A percentile compares a stretch with the other conserved stretches of the same genome.
Conservation (phyloP, 768 basidiomycete species). For the Cystobasidium tubakii region DNA sequence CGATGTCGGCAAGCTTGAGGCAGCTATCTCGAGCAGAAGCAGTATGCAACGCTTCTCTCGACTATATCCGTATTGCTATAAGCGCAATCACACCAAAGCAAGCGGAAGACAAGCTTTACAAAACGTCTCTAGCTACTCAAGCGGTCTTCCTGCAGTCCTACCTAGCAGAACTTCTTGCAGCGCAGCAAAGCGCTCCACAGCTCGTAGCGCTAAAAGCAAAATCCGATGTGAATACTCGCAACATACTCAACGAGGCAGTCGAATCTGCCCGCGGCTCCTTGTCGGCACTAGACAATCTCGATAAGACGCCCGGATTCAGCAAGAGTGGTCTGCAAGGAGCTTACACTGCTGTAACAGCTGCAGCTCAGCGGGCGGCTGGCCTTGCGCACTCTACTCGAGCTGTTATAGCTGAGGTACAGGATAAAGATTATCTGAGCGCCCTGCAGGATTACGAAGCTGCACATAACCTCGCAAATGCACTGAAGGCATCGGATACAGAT, state of each 20-base stretch:
- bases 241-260: neutral
- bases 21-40: neutral
- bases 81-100: neutral
- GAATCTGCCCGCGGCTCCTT: neutral
- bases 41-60: neutral
- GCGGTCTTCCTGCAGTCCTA: neutral
- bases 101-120: neutral
- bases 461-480: neutral
- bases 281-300: neutral
- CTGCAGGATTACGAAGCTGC: slow-evolving; percentile 3
- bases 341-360: neutral
- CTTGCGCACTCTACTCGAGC: neutral
- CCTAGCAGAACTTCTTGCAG: neutral
- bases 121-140: neutral
- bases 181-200: neutral
- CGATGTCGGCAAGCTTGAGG: neutral
- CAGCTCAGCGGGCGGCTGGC: neutral
- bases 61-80: neutral
- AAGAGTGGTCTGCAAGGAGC: neutral
- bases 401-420: neutral
- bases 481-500: neutral
- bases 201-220: neutral
- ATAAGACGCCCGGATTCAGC: neutral
- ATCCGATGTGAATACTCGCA: neutral
- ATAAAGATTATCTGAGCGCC: neutral